phyloP scores from a whole-genome alignment of 768 basidiomycete species.

The Leccinum disarticulatum region DNA sequence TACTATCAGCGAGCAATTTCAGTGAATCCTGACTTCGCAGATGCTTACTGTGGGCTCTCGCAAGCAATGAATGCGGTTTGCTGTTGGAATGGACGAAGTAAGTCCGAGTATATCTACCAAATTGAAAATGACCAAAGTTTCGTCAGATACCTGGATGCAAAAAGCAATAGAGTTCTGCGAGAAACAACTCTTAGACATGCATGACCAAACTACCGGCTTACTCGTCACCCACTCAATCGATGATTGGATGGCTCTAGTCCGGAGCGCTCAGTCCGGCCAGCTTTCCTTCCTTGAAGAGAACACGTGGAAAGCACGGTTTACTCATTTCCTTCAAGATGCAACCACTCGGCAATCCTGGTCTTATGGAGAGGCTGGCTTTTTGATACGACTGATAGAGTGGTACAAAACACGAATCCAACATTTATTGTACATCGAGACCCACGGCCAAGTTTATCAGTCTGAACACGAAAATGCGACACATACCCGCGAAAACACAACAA shows the following conservation, averaged over 20 bases:
- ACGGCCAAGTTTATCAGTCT: slow-evolving; percentile 30
- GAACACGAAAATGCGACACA: slow-evolving; percentile 11
- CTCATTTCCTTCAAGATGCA: slow-evolving; percentile 27
- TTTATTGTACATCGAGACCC: slow-evolving; percentile 40
- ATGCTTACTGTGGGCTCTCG: slow-evolving; percentile 49
- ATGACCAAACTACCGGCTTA: slow-evolving; percentile 32
- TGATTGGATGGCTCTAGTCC: slow-evolving; percentile 39
- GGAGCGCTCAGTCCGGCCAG: slow-evolving; percentile 26
- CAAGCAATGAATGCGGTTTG: slow-evolving; percentile 47
- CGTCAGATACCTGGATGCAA: slow-evolving; percentile 36
- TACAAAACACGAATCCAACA: slow-evolving; percentile 43
- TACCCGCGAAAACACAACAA: slow-evolving; percentile 8
- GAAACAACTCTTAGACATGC: slow-evolving; percentile 36
- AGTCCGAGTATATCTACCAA: slow-evolving; percentile 11
- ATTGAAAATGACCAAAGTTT: slow-evolving; percentile 6
- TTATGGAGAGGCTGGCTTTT: slow-evolving; percentile 42
- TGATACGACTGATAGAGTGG: slow-evolving; percentile 47
- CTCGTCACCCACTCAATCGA: slow-evolving; percentile 30
- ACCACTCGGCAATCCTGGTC: slow-evolving; percentile 18
- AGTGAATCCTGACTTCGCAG: slow-evolving; percentile 43
- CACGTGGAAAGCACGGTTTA: slow-evolving; percentile 35
- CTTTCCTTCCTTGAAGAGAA: slow-evolving; percentile 26
- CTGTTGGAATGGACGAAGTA: slow-evolving; percentile 43
- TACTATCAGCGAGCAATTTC: slow-evolving; percentile 47
- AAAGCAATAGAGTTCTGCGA: slow-evolving; percentile 38